Percentiles rank a stretch among this genome's conserved stretches.
phyloP scores from a whole-genome alignment of 2,329 filamentous ascomycete species.

The Alternaria burnsii region DNA sequence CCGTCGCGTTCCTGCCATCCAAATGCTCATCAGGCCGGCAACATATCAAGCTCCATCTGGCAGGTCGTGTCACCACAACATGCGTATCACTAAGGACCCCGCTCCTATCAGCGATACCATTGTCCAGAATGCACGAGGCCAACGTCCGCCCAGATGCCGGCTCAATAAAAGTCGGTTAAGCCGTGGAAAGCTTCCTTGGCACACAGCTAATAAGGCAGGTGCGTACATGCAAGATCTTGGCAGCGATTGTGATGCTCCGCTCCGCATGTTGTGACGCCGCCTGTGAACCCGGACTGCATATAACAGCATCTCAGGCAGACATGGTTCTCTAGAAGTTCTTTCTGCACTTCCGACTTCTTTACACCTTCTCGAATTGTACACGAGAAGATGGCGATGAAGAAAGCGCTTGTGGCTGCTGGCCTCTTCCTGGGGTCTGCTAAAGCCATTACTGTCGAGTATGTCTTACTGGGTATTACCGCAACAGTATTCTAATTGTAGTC shows the following conservation, averaged over 20 bases:
- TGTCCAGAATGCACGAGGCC: conserved; percentile 24
- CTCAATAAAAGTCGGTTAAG: conserved; percentile 31
- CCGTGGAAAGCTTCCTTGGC: conserved; percentile 35
- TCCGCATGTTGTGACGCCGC: conserved; percentile 20
- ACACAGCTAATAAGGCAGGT: conserved; percentile 29
- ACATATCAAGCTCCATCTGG: conserved; percentile 24
- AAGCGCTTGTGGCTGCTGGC: conserved; percentile 33
- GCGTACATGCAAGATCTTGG: conserved; percentile 21
- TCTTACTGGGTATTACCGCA: background rate
- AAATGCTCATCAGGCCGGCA: conserved; percentile 7
- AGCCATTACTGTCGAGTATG: conserved; percentile 41
- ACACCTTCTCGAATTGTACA: conserved; percentile 7
- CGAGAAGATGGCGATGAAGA: conserved; percentile 40
- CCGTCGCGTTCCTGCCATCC: conserved; percentile 17
- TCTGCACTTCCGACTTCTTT: conserved; percentile 13
- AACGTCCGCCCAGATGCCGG: conserved; percentile 22
- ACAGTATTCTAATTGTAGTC: conserved; percentile 9
- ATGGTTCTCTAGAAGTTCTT: conserved; percentile 7
- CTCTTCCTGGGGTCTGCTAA: conserved; percentile 36
- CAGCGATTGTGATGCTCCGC: conserved; percentile 22
- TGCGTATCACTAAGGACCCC: conserved; percentile 21
- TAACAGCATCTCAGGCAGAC: conserved; percentile 24
- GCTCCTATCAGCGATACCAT: conserved; percentile 26
- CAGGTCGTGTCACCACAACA: conserved; percentile 29
- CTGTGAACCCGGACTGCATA: conserved; percentile 21